phyloP scores from a whole-genome alignment of 257 asterid genomes.

The Eustoma russellianum region DNA sequence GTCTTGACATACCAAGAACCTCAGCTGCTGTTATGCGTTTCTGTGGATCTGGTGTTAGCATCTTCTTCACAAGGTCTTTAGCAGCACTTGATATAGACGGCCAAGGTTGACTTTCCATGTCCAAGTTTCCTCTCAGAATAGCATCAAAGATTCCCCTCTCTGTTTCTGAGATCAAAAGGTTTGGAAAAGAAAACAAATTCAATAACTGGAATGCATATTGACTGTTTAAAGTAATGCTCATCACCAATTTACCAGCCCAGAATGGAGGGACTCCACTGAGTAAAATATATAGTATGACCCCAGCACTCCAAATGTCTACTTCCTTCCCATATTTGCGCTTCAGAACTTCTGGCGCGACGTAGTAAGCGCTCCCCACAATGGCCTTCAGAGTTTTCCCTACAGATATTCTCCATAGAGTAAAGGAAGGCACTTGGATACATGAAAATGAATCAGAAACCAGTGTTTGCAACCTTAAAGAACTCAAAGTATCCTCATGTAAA shows the following conservation, averaged over 20 bases:
- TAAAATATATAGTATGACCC: constrained; percentile 72
- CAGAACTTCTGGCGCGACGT: constrained; percentile 82
- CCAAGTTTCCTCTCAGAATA: constrained; percentile 46
- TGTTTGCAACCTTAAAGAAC: too few species aligned
- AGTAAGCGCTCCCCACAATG: constrained; percentile 80
- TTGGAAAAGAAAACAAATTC: not conserved
- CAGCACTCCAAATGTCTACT: constrained; percentile 82
- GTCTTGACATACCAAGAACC: constrained; percentile 53
- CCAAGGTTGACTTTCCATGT: constrained; percentile 68
- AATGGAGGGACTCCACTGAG: constrained; percentile 89
- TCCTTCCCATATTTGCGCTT: constrained; percentile 70
- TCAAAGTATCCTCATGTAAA: too few species aligned
- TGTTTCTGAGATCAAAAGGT: constrained; percentile 33
- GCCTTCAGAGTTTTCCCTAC: constrained; percentile 71
- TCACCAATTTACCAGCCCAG: constrained; percentile 55
- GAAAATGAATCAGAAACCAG: not conserved
- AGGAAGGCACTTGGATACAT: not conserved
- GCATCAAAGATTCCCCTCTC: constrained; percentile 74
- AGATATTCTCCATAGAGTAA: not conserved
- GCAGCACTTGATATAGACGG: constrained; percentile 62
- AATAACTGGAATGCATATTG: not conserved
- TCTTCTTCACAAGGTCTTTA: constrained; percentile 63
- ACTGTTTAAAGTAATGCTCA: not conserved
- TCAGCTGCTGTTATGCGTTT: constrained; percentile 63
- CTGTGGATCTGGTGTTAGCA: constrained; percentile 59